Conservation (phyloP, 1,139 yeast species). For the Yamadazyma sp. region DNA sequence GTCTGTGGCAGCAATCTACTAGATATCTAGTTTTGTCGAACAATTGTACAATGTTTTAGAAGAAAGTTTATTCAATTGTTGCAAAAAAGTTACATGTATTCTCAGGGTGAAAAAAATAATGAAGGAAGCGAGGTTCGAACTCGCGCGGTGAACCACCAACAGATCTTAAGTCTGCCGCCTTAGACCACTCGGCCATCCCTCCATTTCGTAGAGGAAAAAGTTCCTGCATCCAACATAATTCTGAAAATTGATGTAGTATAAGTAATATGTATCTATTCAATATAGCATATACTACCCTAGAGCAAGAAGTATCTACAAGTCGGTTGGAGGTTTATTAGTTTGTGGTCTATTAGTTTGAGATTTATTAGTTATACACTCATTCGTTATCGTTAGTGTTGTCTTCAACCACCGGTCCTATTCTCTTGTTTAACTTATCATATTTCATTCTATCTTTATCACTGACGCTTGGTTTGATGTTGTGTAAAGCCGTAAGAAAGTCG, state of each 20-base stretch:
- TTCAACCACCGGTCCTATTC: constrained; percentile 36
- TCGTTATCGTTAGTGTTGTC: constrained; percentile 1
- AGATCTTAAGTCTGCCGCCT: constrained; percentile 58
- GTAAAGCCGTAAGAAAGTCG: constrained; percentile 74
- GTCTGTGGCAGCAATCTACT: not conserved
- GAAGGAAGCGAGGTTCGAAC: constrained; percentile 87
- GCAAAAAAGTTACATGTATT: constrained; percentile 1
- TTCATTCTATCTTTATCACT: constrained; percentile 79
- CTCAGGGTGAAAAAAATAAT: constrained; percentile 34
- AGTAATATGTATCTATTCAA: too few species aligned
- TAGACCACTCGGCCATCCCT: constrained; percentile 59
- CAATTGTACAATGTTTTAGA: too few species aligned
- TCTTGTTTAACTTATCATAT: constrained; percentile 63
- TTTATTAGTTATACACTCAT: not conserved
- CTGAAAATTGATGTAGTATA: not conserved
- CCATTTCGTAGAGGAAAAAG: constrained; percentile 20
- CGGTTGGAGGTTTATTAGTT: too few species aligned
- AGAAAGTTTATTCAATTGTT: not conserved
- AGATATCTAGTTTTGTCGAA: too few species aligned
- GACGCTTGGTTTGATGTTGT: constrained; percentile 84
- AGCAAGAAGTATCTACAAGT: too few species aligned
- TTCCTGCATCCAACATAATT: too few species aligned
- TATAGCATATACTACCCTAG: too few species aligned
- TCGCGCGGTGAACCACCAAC: constrained; percentile 71
- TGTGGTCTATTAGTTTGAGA: too few species aligned